Percentiles rank a stretch among this genome's conserved stretches.
Conservation (phyloP, 352 stramenopile genomes). For the Phytophthora agathidicida region DNA sequence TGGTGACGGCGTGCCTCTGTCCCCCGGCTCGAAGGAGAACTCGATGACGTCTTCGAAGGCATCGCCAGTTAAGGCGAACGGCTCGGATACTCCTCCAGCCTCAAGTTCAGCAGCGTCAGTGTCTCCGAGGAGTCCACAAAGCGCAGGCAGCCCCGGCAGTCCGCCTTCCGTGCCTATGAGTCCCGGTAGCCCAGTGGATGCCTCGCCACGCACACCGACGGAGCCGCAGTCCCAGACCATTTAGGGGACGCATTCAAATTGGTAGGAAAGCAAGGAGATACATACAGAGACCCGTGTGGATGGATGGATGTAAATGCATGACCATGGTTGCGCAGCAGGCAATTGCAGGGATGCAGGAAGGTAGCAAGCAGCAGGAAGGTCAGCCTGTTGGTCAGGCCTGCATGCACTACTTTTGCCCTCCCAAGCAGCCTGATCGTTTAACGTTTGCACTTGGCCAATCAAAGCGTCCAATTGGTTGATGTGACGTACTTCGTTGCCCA, state of each 20-base stretch:
- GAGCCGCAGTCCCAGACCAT: constrained; percentile 46
- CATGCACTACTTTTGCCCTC: not conserved
- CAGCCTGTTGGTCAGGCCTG: no score
- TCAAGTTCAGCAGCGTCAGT: constrained; percentile 45
- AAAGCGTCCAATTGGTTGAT: not conserved
- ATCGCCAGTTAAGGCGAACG: constrained; percentile 39
- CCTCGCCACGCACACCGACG: constrained; percentile 25
- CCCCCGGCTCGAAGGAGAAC: constrained; percentile 45
- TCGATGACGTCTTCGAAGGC: constrained; percentile 42
- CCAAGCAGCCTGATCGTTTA: constrained; percentile 12
- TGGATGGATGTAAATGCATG: constrained; percentile 43
- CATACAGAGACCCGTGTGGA: constrained; percentile 27
- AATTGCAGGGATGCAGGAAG: constrained; percentile 2
- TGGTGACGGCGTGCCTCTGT: constrained; percentile 38
- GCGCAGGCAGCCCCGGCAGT: constrained; percentile 39
- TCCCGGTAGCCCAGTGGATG: constrained; percentile 19
- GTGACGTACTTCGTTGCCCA: constrained; percentile 26
- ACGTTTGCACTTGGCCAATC: constrained; percentile 7
- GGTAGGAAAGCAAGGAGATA: constrained; percentile 21
- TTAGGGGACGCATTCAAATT: constrained; percentile 34
- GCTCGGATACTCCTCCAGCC: constrained; percentile 38
- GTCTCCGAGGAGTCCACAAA: constrained; percentile 46
- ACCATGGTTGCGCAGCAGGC: constrained; percentile 18
- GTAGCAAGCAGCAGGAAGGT: no score
- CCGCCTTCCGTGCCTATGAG: constrained; percentile 37